These are phyloP conservation scores for Eimeria falciformis DNA, from an alignment of 169 alveolate genomes.

Conservation along the genomic window DNA sequence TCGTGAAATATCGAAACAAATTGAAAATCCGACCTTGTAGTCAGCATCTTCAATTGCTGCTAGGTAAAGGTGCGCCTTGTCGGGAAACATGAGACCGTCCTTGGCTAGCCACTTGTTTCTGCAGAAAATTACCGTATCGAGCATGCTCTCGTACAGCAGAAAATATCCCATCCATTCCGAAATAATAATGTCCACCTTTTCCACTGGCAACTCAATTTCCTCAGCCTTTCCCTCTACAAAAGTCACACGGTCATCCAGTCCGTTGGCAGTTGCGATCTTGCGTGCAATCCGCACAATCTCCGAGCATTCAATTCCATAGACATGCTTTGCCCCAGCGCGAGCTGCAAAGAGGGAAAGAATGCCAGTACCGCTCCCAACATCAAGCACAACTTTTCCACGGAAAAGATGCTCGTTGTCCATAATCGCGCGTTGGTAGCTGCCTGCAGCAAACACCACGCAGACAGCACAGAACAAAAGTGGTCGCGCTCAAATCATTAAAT, in stretches of 20 bases:
- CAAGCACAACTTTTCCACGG: constrained; percentile 96
- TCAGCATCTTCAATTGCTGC: constrained; percentile 98
- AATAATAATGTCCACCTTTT: constrained; percentile 97
- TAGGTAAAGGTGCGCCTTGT: constrained; percentile 93
- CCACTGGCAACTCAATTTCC: constrained; percentile 96
- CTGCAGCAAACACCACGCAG: constrained; percentile 45
- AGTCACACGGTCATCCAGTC: constrained; percentile 93
- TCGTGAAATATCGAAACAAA: neutral
- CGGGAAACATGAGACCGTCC: constrained; percentile 98
- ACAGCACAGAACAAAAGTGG: neutral
- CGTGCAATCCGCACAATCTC: constrained; percentile 95
- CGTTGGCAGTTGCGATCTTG: constrained; percentile 93
- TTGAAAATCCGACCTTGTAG: constrained; percentile 87
- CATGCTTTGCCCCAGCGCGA: constrained; percentile 97
- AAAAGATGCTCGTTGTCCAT: constrained; percentile 93
- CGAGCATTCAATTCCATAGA: constrained; percentile 98
- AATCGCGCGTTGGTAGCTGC: constrained; percentile 95
- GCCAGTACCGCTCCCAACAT: constrained; percentile 99
- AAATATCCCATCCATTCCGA: constrained; percentile 99
- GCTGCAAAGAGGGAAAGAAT: constrained; percentile 98
- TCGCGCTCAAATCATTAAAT: neutral
- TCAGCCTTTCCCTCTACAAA: constrained; percentile 97
- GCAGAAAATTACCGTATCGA: constrained; percentile 96
- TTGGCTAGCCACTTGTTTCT: constrained; percentile 97
- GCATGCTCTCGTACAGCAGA: constrained; percentile 98